Conservation (phyloP, 2,329 filamentous ascomycete species). For the Gnomoniopsis smithogilvyi region DNA sequence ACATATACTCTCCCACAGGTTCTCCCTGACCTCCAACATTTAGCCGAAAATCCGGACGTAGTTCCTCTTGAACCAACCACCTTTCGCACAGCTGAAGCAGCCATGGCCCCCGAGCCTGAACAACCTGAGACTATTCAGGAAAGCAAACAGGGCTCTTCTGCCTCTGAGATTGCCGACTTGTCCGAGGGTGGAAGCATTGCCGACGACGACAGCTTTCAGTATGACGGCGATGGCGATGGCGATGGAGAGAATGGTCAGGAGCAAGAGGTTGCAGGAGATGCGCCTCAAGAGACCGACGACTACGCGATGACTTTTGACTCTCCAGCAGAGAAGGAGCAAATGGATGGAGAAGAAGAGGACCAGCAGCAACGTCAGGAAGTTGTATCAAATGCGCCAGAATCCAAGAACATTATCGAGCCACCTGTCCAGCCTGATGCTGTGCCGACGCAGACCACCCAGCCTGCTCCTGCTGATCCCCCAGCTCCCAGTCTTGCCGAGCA, state of each 20-base stretch:
- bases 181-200: conserved; percentile 32
- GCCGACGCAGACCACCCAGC: conserved; percentile 23
- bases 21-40: conserved; percentile 46
- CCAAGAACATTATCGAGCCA: conserved; percentile 38
- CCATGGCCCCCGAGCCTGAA: conserved; percentile 25
- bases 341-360: conserved; percentile 29
- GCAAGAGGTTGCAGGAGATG: conserved; percentile 26
- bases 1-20: conserved; percentile 44
- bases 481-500: conserved; percentile 16
- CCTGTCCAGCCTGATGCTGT: conserved; percentile 37
- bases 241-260: conserved; percentile 25
- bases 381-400: conserved; percentile 45
- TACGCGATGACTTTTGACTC: conserved; percentile 52
- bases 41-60: conserved; percentile 46
- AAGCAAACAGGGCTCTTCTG: conserved; percentile 4
- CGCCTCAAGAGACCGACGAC: conserved; percentile 37
- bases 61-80: conserved; percentile 29
- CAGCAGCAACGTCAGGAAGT: conserved; percentile 31
- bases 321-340: conserved; percentile 31
- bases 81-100: conserved; percentile 24
- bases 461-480: conserved; percentile 26
- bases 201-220: conserved; percentile 48
- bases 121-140: conserved; percentile 29
- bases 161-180: conserved; percentile 26
- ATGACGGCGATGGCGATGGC: conserved; percentile 40